These are phyloP conservation scores for Cryphonectria parasitica DNA, from an alignment of 2,329 filamentous ascomycete species.

Conservation along the genomic window DNA sequence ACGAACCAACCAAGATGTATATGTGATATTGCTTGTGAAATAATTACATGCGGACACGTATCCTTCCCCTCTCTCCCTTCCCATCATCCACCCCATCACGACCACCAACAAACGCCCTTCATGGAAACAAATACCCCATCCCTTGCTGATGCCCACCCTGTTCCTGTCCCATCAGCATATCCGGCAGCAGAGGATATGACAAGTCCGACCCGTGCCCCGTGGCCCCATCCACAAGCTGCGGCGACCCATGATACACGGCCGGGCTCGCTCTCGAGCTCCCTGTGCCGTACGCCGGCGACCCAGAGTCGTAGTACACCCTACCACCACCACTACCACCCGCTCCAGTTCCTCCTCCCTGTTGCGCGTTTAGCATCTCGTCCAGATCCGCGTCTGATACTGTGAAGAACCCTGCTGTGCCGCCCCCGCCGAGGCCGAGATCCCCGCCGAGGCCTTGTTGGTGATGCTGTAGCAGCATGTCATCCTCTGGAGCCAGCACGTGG, in stretches of 20 bases:
- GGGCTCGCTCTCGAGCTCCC: slow-evolving; percentile 31
- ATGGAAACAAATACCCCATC: not conserved
- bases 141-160: not conserved
- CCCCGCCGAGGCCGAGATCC: slow-evolving; percentile 17
- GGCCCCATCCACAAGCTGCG: slow-evolving; percentile 10
- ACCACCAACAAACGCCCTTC: too few species aligned
- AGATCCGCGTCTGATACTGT: slow-evolving; percentile 29
- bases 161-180: slow-evolving; percentile 33
- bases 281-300: slow-evolving; percentile 25
- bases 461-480: slow-evolving; percentile 40
- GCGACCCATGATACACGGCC: slow-evolving; percentile 19
- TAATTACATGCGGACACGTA: too few species aligned
- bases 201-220: not conserved
- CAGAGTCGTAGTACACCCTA: not conserved
- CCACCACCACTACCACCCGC: too few species aligned
- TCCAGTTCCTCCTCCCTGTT: slow-evolving; percentile 43
- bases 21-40: too few species aligned
- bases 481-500: slow-evolving; percentile 34
- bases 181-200: slow-evolving; percentile 29
- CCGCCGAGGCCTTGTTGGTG: not conserved
- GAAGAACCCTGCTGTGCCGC: slow-evolving; percentile 40
- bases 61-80: too few species aligned
- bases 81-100: too few species aligned
- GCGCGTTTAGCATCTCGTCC: slow-evolving; percentile 44
- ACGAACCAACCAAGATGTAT: too few species aligned